Conservation (phyloP, 2,329 filamentous ascomycete species). For the Fusarium setosum region DNA sequence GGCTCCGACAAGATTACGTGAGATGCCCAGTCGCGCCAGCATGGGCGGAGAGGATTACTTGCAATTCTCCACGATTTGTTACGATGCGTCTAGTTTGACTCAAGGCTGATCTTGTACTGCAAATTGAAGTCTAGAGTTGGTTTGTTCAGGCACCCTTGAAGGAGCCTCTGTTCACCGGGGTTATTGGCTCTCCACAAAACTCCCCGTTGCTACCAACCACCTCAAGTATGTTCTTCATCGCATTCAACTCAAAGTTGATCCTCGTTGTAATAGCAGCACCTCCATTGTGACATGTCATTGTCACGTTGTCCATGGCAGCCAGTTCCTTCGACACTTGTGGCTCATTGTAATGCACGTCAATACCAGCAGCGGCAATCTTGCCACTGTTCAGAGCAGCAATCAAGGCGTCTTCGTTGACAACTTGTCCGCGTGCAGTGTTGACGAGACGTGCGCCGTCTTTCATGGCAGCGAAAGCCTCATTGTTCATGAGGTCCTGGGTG, state of each 20-base stretch:
- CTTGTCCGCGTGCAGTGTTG: slow-evolving; percentile 63
- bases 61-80: no score
- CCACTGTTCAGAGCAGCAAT: slow-evolving; percentile 59
- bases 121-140: no score
- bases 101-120: no score
- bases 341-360: slow-evolving; percentile 67
- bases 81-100: no score
- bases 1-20: no score
- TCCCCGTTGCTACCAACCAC: slow-evolving; percentile 39
- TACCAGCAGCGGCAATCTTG: slow-evolving; percentile 56
- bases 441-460: slow-evolving; percentile 60
- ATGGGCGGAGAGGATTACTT: no score
- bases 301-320: slow-evolving; percentile 53
- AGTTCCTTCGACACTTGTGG: slow-evolving; percentile 56
- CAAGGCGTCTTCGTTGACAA: slow-evolving; percentile 64
- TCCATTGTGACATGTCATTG: slow-evolving; percentile 51
- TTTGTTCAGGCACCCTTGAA: slow-evolving; percentile 9
- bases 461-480: slow-evolving; percentile 47
- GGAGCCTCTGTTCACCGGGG: slow-evolving; percentile 24
- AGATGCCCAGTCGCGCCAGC: no score
- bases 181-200: slow-evolving; percentile 21
- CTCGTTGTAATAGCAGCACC: slow-evolving; percentile 51
- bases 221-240: slow-evolving; percentile 30
- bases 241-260: slow-evolving; percentile 52
- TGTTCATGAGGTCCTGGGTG: slow-evolving; percentile 28